Conservation (phyloP, 345 rosid species). For the Carallia brachiata region DNA sequence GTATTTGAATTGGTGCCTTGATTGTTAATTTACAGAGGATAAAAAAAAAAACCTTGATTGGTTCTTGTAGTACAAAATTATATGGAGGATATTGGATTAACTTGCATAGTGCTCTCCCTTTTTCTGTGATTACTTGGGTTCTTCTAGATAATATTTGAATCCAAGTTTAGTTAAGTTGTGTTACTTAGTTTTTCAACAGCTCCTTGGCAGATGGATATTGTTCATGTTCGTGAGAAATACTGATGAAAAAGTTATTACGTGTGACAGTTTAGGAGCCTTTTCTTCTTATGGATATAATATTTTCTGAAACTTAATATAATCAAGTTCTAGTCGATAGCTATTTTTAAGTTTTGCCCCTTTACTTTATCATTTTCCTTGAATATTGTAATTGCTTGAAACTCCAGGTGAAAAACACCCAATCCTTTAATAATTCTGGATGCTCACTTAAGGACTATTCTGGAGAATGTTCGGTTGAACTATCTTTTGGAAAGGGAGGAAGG, state of each 20-base stretch:
- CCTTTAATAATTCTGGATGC: conserved; percentile 46
- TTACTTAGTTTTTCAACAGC: not conserved
- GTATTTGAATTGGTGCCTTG: not conserved
- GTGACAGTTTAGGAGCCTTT: not conserved
- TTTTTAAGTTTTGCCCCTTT: not conserved
- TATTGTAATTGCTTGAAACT: conserved; percentile 13
- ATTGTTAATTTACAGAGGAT: not conserved
- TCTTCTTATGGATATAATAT: not conserved
- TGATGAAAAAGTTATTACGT: not conserved
- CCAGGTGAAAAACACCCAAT: conserved; percentile 45
- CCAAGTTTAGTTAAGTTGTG: not conserved
- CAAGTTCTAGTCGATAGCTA: not conserved
- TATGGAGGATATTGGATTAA: not conserved
- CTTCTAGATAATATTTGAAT: not conserved
- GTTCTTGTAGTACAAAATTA: not conserved
- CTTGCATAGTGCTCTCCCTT: not conserved
- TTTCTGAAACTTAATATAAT: too few species aligned
- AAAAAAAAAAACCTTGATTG: not conserved
- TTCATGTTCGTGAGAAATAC: not conserved
- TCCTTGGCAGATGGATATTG: not conserved
- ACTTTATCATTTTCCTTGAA: not conserved
- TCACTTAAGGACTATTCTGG: conserved; percentile 64
- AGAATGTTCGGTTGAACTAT: conserved; percentile 77
- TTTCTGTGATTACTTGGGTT: too few species aligned
- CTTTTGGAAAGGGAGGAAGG: conserved; percentile 81